A percentile compares a stretch with the other conserved stretches of the same genome.
Conservation (phyloP, 495 filamentous ascomycete genomes). For the Aspergillus homomorphus region DNA sequence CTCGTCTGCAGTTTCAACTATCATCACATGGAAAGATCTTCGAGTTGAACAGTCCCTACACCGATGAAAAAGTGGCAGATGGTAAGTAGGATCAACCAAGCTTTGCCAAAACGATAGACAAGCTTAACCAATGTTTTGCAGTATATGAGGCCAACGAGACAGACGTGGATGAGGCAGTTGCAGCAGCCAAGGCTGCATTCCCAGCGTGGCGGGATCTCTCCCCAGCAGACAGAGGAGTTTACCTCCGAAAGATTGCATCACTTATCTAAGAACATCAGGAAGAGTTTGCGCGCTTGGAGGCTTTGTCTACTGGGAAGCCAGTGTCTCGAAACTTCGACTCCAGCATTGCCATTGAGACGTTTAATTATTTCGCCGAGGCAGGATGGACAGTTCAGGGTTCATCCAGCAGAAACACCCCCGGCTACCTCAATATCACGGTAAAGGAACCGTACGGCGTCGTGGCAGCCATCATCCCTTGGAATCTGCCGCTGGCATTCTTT, state of each 20-base stretch:
- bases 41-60: conserved; percentile 42
- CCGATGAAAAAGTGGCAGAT: conserved; percentile 40
- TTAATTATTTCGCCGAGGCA: conserved; percentile 28
- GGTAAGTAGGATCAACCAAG: conserved; percentile 19
- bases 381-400: conserved; percentile 40
- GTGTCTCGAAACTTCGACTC: conserved; percentile 27
- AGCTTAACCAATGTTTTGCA: neutral
- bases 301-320: conserved; percentile 29
- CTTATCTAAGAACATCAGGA: conserved; percentile 43
- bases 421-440: conserved; percentile 47
- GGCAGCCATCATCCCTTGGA: conserved; percentile 37
- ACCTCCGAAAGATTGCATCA: conserved; percentile 51
- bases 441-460: conserved; percentile 34
- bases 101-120: neutral
- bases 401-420: conserved; percentile 57
- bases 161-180: conserved; percentile 57
- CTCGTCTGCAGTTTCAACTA: conserved; percentile 35
- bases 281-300: conserved; percentile 51
- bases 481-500: conserved; percentile 27
- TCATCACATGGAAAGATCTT: conserved; percentile 46
- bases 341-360: conserved; percentile 17
- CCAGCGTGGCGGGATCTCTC: conserved; percentile 52
- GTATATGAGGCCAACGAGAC: conserved; percentile 47
- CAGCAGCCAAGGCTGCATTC: conserved; percentile 57
- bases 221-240: conserved; percentile 38